Evolutionary conservation across 768 basidiomycete genomes (phyloP).

Genomic region (Pleurotus tuoliensis): DNA sequence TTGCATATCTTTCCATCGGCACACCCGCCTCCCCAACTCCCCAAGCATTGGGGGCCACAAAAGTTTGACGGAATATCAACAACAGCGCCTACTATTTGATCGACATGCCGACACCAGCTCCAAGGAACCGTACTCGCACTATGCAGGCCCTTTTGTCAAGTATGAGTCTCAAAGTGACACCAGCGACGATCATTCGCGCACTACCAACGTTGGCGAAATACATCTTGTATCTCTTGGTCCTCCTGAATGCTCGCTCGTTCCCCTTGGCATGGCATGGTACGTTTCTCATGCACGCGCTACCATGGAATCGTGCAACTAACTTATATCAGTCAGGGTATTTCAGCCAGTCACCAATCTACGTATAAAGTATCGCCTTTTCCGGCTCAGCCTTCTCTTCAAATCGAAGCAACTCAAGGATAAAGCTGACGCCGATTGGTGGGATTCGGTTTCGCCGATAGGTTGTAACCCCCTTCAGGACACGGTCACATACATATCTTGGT

Average conservation of each 20-base stretch:
- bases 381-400: constrained; percentile 33
- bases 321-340: constrained; percentile 44
- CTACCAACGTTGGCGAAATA: constrained; percentile 28
- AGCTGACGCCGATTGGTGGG: constrained; percentile 40
- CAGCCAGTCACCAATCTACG: constrained; percentile 37
- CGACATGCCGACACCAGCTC: no score
- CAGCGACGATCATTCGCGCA: not conserved
- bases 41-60: no score
- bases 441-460: constrained; percentile 50
- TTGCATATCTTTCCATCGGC: no score
- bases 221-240: constrained; percentile 40
- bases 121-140: no score
- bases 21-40: no score
- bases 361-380: constrained; percentile 27
- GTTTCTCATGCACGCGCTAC: constrained; percentile 20
- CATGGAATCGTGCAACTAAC: not conserved
- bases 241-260: constrained; percentile 59
- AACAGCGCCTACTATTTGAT: no score
- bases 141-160: no score
- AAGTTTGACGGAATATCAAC: no score
- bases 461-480: constrained; percentile 47
- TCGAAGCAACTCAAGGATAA: constrained; percentile 25
- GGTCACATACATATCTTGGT: constrained; percentile 42
- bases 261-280: constrained; percentile 69
- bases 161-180: no score